Evolutionary conservation across 1,284 basidiomycete genomes (phyloP).

Genomic region (Cryptococcus wingfieldii): DNA sequence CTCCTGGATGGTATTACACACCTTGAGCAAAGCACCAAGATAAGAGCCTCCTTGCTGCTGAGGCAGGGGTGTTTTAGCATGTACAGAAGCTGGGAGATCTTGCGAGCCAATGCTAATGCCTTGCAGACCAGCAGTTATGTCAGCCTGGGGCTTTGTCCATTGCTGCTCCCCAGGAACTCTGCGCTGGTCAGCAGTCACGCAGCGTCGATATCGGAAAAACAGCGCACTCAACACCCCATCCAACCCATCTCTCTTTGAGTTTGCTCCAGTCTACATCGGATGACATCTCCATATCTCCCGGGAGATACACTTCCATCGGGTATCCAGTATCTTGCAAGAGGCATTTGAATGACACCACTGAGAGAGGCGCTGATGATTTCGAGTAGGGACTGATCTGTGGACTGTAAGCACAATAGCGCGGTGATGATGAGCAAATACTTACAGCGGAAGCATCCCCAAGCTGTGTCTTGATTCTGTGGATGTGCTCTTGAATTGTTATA

Average conservation of each 20-base stretch:
- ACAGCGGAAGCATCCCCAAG: constrained; percentile 15
- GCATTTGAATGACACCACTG: constrained; percentile 42
- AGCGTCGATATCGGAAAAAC: not conserved
- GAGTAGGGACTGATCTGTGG: constrained; percentile 30
- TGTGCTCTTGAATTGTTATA: constrained; percentile 4
- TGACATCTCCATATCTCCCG: constrained; percentile 10
- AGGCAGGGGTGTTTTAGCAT: constrained; percentile 37
- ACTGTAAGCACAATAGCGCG: not conserved
- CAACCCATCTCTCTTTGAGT: constrained; percentile 46
- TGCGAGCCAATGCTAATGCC: not conserved
- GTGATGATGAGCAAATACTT: not conserved
- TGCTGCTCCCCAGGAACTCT: constrained; percentile 41
- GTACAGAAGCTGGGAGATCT: constrained; percentile 17
- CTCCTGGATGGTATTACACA: constrained; percentile 4
- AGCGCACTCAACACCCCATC: constrained; percentile 48
- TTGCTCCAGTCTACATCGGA: constrained; percentile 29
- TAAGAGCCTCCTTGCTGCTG: constrained; percentile 20
- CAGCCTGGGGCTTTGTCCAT: constrained; percentile 20
- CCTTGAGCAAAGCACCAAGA: constrained; percentile 45
- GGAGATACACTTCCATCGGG: constrained; percentile 46
- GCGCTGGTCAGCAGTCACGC: constrained; percentile 2
- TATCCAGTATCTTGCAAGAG: constrained; percentile 49
- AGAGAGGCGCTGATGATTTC: constrained; percentile 22
- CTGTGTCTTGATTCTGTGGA: constrained; percentile 6
- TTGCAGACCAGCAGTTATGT: constrained; percentile 2